These are phyloP conservation scores for Trichomonascaceae sp. DNA, from an alignment of 1,139 yeast genomes.

Conservation along the genomic window DNA sequence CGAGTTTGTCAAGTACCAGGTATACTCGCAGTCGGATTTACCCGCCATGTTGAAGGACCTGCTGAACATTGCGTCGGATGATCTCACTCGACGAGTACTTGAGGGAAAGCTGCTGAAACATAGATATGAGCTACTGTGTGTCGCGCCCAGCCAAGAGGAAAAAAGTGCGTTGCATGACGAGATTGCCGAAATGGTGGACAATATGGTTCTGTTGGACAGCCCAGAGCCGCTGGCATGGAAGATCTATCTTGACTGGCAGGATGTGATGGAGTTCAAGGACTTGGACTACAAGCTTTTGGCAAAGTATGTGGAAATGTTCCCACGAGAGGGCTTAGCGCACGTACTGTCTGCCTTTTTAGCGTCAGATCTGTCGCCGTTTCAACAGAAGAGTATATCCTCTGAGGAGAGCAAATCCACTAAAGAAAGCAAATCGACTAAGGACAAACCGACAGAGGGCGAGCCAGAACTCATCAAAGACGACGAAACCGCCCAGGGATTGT, in stretches of 20 bases:
- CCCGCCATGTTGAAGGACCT: slow-evolving; percentile 41
- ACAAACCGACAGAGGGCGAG: slow-evolving; percentile 1
- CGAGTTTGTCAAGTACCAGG: slow-evolving; percentile 30
- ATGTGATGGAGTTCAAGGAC: slow-evolving; percentile 36
- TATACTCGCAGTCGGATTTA: slow-evolving; percentile 38
- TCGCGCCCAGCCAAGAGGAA: slow-evolving; percentile 29
- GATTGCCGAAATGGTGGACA: slow-evolving; percentile 49
- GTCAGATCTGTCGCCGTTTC: slow-evolving; percentile 59
- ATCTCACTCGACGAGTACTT: slow-evolving; percentile 38
- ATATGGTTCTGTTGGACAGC: slow-evolving; percentile 57
- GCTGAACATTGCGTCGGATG: slow-evolving; percentile 49
- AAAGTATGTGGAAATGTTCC: slow-evolving; percentile 44
- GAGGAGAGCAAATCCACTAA: slow-evolving; percentile 5
- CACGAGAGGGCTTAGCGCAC: slow-evolving; percentile 49
- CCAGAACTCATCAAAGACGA: slow-evolving; percentile 6
- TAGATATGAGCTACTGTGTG: slow-evolving; percentile 40
- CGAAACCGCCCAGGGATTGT: slow-evolving; percentile 13
- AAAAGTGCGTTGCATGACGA: slow-evolving; percentile 32
- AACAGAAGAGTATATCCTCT: too few relatives aligned
- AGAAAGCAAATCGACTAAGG: not conserved
- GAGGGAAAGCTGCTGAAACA: slow-evolving; percentile 52
- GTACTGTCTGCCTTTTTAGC: slow-evolving; percentile 30
- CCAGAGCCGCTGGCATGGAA: slow-evolving; percentile 60
- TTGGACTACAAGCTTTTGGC: slow-evolving; percentile 37
- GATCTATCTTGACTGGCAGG: slow-evolving; percentile 64